Conservation (phyloP, 2,329 filamentous ascomycete species). For the Pestalotiopsis sp. region DNA sequence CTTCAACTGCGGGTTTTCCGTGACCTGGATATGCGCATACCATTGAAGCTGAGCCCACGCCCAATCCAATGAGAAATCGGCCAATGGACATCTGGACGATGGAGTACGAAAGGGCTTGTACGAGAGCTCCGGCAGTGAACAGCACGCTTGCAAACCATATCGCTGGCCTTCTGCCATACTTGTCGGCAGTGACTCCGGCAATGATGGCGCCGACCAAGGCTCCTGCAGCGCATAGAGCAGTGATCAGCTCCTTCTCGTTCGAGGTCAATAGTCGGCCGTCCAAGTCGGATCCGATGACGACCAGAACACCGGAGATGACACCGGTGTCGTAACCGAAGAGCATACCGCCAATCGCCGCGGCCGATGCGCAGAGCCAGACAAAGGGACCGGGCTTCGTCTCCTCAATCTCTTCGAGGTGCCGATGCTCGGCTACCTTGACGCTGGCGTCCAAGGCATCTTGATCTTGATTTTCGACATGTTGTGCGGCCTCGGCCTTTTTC, state of each 20-base stretch:
- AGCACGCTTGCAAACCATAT: slow-evolving; percentile 44
- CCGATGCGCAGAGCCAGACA: neutral
- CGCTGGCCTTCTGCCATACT: slow-evolving; percentile 40
- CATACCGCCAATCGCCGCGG: slow-evolving; percentile 4
- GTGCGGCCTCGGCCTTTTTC: neutral
- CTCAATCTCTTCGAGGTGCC: slow-evolving; percentile 1
- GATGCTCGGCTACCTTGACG: slow-evolving; percentile 1
- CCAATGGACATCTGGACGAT: slow-evolving; percentile 48
- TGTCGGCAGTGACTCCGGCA: slow-evolving; percentile 38
- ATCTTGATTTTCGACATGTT: neutral
- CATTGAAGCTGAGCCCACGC: slow-evolving; percentile 52
- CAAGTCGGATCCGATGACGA: slow-evolving; percentile 43
- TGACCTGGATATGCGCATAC: slow-evolving; percentile 30
- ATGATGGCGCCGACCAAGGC: slow-evolving; percentile 47
- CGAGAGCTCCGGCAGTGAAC: slow-evolving; percentile 40
- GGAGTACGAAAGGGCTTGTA: slow-evolving; percentile 38
- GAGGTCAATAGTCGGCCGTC: slow-evolving; percentile 38
- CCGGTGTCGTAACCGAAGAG: slow-evolving; percentile 8
- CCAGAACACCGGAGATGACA: slow-evolving; percentile 37
- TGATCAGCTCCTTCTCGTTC: slow-evolving; percentile 53
- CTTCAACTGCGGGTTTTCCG: neutral
- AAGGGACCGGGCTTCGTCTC: neutral
- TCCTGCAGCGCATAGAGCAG: slow-evolving; percentile 52
- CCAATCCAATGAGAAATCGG: slow-evolving; percentile 50
- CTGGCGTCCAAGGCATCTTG: neutral